Evolutionary conservation across 768 basidiomycete species (phyloP), one percentile per base, ranked within the genome.

Genomic region (Cystofilobasidium macerans): DNA sequence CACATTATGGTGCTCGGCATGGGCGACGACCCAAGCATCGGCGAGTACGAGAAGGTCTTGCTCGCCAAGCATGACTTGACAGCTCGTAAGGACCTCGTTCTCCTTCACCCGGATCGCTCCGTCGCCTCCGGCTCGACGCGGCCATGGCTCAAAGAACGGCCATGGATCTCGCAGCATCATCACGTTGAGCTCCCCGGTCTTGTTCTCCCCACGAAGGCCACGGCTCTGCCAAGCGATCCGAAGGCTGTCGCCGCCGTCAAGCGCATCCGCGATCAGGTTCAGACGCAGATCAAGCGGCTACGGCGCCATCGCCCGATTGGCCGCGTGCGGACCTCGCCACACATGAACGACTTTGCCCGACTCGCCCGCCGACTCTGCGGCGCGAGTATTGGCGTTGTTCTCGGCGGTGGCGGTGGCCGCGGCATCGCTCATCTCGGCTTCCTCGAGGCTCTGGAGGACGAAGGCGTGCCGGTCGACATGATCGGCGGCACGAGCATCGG

Each of bases 401-500:
- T 99, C 1, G 95, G 95, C 24, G 95, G 95, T 8, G 95, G 95
- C n/a, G 95, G 95, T 22, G 95, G 93, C 20, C 82, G 95, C 47
- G 95, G 86, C n/a, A 79, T 87, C 51, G 82, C 85, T 0, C 86
- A 88, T 73, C 76, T 88, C 53, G 95, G 95, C n/a, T 82, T 92
- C 68, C 82, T 99, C 63, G 86, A 87, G 51, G 94, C 93, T 2
- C 74, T 98, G 69, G 89, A 92, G 71, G 95, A 99, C 73, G 85
- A 83, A 61, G 86, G 87, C 5, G 87, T 98, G 61, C 95, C 95
- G 0, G 86, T 99, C 59, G 95, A 99, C 71, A 87, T 92, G 70
- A 85, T 97, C 69, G 90, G 85, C 67, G 91, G 89, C 51, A 63
- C 51, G 38, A 64, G 54, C 24, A 53, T 64, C 36, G 62, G 53